Conservation (phyloP, 345 rosid genomes). For the Iberis pinnata region DNA sequence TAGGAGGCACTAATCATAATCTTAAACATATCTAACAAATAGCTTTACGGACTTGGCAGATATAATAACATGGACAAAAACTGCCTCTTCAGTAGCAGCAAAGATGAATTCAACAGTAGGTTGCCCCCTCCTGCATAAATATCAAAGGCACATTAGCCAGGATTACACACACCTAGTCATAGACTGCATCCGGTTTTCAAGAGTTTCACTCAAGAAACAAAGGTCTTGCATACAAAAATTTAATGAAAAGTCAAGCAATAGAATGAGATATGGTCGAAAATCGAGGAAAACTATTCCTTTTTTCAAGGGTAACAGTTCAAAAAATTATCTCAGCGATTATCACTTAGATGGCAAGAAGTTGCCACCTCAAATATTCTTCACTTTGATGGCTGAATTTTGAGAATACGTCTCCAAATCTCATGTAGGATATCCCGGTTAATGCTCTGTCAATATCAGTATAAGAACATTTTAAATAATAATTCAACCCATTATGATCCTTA, state of each 20-base stretch:
- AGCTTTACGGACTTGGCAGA: constrained; percentile 77
- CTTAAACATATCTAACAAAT: constrained; percentile 16
- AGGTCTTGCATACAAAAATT: constrained; percentile 1
- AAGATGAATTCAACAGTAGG: constrained; percentile 83
- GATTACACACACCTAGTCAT: constrained; percentile 18
- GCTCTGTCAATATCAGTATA: constrained; percentile 53
- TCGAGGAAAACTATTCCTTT: neutral
- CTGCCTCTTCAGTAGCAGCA: constrained; percentile 91
- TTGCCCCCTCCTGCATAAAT: constrained; percentile 74
- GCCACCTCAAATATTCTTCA: constrained; percentile 71
- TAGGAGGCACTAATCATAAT: constrained; percentile 14
- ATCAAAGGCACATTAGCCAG: no score
- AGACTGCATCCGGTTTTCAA: constrained; percentile 1
- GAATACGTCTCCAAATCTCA: constrained; percentile 96
- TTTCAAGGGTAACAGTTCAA: neutral
- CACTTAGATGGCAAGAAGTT: constrained; percentile 1
- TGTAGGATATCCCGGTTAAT: constrained; percentile 59
- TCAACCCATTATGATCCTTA: constrained; percentile 3
- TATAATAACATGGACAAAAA: constrained; percentile 76
- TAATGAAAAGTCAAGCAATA: neutral
- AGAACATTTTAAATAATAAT: constrained; percentile 14
- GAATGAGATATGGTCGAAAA: constrained; percentile 4
- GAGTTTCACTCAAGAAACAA: constrained; percentile 5
- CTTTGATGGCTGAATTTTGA: constrained; percentile 69
- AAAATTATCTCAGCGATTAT: constrained; percentile 1